phyloP scores from a whole-genome alignment of 164 flowering plant species.

The Akebia trifoliata region DNA sequence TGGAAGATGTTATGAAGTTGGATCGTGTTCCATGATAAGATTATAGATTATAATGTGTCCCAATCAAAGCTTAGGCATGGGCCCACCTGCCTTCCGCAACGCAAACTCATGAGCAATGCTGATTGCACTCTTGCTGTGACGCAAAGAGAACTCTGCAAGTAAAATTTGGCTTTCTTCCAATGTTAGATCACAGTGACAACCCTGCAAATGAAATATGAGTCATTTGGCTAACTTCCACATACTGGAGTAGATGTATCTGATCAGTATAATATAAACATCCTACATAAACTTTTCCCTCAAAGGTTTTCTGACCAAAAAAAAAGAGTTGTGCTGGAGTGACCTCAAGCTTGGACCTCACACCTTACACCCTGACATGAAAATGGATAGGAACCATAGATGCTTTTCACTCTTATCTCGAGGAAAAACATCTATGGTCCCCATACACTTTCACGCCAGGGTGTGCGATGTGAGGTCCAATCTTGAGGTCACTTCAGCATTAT shows the following conservation, averaged over 20 bases:
- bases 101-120: constrained; percentile 78
- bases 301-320: neutral
- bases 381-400: too few species aligned
- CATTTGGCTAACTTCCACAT: neutral
- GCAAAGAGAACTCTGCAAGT: constrained; percentile 80
- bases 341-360: too few species aligned
- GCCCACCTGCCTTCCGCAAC: constrained; percentile 39
- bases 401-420: too few species aligned
- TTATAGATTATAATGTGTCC: neutral
- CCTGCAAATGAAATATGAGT: constrained; percentile 36
- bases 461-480: too few species aligned
- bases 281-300: neutral
- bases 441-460: too few species aligned
- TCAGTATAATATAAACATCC: neutral
- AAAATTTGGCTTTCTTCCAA: constrained; percentile 59
- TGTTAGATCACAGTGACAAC: constrained; percentile 78
- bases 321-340: too few species aligned
- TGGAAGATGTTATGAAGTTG: neutral
- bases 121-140: constrained; percentile 61
- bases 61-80: constrained; percentile 35
- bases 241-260: neutral
- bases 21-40: neutral
- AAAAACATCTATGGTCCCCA: too few species aligned
- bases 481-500: too few species aligned
- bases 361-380: too few species aligned